phyloP scores from a whole-genome alignment of 257 asterid genomes.

The Fraxinus pennsylvanica region DNA sequence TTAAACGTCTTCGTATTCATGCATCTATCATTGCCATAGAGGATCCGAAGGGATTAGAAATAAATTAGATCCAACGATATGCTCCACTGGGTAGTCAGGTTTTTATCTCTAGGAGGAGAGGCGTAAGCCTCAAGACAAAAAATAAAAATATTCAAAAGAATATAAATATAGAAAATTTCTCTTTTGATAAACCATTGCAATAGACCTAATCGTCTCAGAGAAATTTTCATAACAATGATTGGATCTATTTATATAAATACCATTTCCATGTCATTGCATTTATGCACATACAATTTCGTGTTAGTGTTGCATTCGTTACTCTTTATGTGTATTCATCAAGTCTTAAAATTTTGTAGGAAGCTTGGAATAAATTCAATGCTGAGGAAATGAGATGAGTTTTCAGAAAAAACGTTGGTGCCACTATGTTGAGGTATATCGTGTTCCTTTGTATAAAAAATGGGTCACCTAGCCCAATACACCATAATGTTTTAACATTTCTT shows the following conservation, averaged over 20 bases:
- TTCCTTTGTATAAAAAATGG: background rate
- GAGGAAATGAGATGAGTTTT: constrained; percentile 65
- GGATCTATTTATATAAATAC: background rate
- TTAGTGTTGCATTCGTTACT: background rate
- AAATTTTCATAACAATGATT: background rate
- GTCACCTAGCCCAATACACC: background rate
- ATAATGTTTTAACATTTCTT: background rate
- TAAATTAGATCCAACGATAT: background rate
- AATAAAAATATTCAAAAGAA: background rate
- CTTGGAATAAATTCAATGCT: constrained; percentile 69
- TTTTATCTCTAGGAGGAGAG: background rate
- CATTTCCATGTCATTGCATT: background rate
- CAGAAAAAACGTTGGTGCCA: background rate
- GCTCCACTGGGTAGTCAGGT: too few relatives aligned
- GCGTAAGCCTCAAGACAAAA: background rate
- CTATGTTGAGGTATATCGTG: background rate
- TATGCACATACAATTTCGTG: background rate
- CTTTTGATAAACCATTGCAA: background rate
- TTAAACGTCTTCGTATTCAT: background rate
- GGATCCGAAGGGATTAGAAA: background rate
- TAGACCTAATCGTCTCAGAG: too few relatives aligned
- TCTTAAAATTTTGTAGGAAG: constrained; percentile 55
- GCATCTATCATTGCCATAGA: background rate
- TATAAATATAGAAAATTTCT: background rate
- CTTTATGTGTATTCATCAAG: background rate